A percentile compares a stretch with the other conserved stretches of the same genome.
Evolutionary conservation across 495 filamentous ascomycete genomes (phyloP).

Genomic region (Letharia columbiana): DNA sequence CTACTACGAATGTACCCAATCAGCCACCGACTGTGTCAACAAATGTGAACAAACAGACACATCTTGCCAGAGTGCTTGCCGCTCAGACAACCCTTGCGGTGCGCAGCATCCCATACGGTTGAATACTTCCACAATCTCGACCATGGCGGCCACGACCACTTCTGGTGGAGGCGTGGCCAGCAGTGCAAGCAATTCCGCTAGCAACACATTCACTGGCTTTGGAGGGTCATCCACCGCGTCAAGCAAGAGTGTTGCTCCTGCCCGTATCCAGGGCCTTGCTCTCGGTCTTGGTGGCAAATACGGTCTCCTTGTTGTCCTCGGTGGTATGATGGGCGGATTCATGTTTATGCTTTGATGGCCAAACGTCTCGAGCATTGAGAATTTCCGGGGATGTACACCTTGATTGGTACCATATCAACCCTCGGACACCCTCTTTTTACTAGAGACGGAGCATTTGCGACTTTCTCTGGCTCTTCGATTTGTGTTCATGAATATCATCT

Average conservation of each 20-base stretch:
- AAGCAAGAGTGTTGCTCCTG: slow-evolving; percentile 28
- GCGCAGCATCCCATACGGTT: slow-evolving; percentile 56
- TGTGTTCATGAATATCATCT: slow-evolving; percentile 3
- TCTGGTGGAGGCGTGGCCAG: slow-evolving; percentile 31
- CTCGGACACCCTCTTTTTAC: background rate
- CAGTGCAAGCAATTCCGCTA: slow-evolving; percentile 24
- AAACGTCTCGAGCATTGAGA: background rate
- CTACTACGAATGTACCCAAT: slow-evolving; percentile 71
- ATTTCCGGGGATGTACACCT: too few relatives aligned
- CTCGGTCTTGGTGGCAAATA: slow-evolving; percentile 49
- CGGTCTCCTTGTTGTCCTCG: slow-evolving; percentile 47
- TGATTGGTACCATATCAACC: background rate
- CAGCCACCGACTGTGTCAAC: slow-evolving; percentile 60
- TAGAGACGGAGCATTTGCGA: background rate
- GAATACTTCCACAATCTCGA: slow-evolving; percentile 44
- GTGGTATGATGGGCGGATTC: slow-evolving; percentile 56
- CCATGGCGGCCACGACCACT: slow-evolving; percentile 36
- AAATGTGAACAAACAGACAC: slow-evolving; percentile 48
- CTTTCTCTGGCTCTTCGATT: background rate
- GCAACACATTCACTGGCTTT: slow-evolving; percentile 42
- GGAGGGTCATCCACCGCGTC: slow-evolving; percentile 35
- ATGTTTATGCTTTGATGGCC: slow-evolving; percentile 46
- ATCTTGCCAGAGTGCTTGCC: slow-evolving; percentile 55
- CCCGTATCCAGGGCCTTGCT: slow-evolving; percentile 33
- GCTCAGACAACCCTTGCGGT: slow-evolving; percentile 68